Base-by-base conservation (phyloP, 768 basidiomycete genomes). In the Mycena capillaripes region DNA sequence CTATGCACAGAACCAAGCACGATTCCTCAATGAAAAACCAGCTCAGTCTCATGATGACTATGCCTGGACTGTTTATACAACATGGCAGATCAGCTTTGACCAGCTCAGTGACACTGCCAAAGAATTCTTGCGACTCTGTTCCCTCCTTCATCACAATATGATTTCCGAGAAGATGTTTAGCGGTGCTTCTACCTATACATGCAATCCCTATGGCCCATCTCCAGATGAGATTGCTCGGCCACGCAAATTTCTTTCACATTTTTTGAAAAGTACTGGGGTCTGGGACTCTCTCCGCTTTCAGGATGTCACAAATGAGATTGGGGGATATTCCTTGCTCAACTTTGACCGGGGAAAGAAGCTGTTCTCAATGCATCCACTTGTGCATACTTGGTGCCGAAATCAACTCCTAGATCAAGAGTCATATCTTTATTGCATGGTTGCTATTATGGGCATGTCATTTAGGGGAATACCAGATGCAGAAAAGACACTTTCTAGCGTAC, bases 321-420 rank as follows among this genome's bases (percentile, higher is more conserved):
- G 19, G 36, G 64, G 30, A 30, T 66, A 66, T 56, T 66, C 64
- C 17, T 55, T 66, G 21, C 27, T 66, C 25, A 30, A 55, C 17
- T 55, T 42, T 29, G 46, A 56, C 21, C 8, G 16, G 16, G 38
- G 3, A 4, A 44, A 19, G 4, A 42, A 56, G 11, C 14, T 42
- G 23, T 56, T 66, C 21, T 38, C 52, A 21, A 44, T 66, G 23
- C 64, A 66, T 44, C 64, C 64, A 7, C 52, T 66, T 12, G 64
- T 66, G 17, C 64, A 66, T 21, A 29, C 23, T 12, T 66, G 64
- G 64, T 12, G 16, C n/a, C n/a, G 38, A 29, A 48, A 21, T 11
- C 53, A 38, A 36, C 30, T 53, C 3, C 3, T 25, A 23, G 48
- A 64, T 48, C 6, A n/a, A 7, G 48, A 38, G 34, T 36, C 12